These are phyloP conservation scores for Ustulina deusta DNA, from an alignment of 2,329 filamentous ascomycete species.

Conservation along the genomic window DNA sequence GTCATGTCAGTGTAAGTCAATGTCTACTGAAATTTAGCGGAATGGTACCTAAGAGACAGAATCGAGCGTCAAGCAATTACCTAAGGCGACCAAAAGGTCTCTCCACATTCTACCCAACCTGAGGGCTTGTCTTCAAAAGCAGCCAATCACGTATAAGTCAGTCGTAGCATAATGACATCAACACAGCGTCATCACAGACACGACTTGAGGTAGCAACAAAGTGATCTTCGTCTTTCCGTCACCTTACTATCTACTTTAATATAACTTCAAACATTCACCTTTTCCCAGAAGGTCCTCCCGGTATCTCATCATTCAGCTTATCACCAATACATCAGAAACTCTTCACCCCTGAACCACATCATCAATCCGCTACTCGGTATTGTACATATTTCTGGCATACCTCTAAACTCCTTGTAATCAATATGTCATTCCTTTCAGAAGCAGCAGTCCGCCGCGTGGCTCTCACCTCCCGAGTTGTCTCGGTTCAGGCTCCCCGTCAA, in stretches of 20 bases:
- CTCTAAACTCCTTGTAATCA: not conserved
- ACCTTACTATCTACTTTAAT: not conserved
- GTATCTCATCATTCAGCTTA: not conserved
- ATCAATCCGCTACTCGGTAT: not conserved
- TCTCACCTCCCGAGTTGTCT: constrained; percentile 52
- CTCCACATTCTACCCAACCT: constrained; percentile 28
- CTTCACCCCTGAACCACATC: not conserved
- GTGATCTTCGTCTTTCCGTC: not conserved
- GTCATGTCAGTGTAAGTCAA: not conserved
- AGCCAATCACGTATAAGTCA: constrained; percentile 24
- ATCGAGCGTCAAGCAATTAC: not conserved
- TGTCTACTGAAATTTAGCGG: constrained; percentile 16
- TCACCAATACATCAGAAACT: not conserved
- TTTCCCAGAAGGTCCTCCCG: not conserved
- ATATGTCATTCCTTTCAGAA: constrained; percentile 68
- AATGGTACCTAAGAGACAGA: constrained; percentile 12
- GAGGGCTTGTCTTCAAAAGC: not conserved
- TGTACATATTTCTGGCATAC: not conserved
- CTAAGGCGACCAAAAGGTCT: constrained; percentile 6
- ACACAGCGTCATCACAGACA: constrained; percentile 23
- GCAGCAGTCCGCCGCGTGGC: constrained; percentile 59
- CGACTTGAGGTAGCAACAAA: not conserved
- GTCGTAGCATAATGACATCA: constrained; percentile 33
- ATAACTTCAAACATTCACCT: not conserved
- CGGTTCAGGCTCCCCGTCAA: constrained; percentile 58